Base-by-base conservation (phyloP, 805 yeast genomes). In the Maudiozyma saulgeensis region DNA sequence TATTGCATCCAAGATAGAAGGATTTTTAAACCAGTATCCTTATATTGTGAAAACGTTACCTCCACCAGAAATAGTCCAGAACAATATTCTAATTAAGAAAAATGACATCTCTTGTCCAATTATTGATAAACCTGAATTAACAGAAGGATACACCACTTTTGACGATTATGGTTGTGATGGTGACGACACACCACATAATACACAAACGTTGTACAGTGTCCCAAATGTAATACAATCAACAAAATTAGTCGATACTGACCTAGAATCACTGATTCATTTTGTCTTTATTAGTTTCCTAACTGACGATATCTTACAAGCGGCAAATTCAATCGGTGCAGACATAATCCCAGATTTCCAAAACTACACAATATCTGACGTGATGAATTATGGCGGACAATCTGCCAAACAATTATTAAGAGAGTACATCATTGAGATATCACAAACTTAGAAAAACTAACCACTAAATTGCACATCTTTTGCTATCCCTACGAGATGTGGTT, bases 141-240 rank as follows among this genome's bases (percentile, higher is more conserved):
- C 80, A 1, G 79, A 78, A 52, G 99, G 99, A 0, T 86, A 84
- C 57, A 81, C 80, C 0, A 91, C 99, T 0, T 58, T 67, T 43
- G 99, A 93, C 62, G 98, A 91, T 59, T 74, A 76, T 56, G 99
- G 97, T 0, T 67, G 72, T 54, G 80, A 81, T 53, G 99, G 99
- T 21, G 99, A 93, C 62, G 98, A 86, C 70, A 75, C 88, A 38
- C 57, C 80, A 49, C 90, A 85, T 68, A 70, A 68, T 50, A 76
- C 86, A 1, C 76, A 84, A 44, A 69, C 70, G 0, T 69, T 74
- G 50, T 82, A 76, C 63, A 76, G 74, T 7, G 72, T 88, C 3
- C 96, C 98, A 9, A 90, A 88, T 58, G 95, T 87, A 12, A 79
- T 91, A 26, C 84, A 79, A 55, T 49, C 77, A 63, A 57, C 52